These are phyloP conservation scores for Colletotrichum spinosum DNA, from an alignment of 2,329 filamentous ascomycete species.

Conservation along the genomic window DNA sequence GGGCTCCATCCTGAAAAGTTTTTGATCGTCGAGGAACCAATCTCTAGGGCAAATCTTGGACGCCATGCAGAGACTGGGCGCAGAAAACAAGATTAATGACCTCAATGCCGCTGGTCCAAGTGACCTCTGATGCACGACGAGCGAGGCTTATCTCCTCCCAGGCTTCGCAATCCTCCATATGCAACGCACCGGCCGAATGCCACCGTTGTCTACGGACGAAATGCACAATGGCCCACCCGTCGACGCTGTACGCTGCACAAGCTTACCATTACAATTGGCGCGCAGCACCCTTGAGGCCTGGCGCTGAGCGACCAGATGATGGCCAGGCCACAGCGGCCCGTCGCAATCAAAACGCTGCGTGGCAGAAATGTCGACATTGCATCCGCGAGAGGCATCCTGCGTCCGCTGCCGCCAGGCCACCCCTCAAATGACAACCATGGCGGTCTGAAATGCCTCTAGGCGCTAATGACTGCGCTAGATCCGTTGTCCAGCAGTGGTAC, in stretches of 20 bases:
- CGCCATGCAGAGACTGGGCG: no score
- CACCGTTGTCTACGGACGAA: conserved; percentile 33
- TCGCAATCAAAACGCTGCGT: background rate
- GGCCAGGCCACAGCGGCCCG: conserved; percentile 4
- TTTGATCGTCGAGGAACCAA: no score
- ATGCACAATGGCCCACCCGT: conserved; percentile 33
- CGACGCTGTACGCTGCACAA: conserved; percentile 28
- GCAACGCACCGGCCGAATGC: conserved; percentile 17
- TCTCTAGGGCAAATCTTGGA: no score
- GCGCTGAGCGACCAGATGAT: background rate
- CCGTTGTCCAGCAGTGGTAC: conserved; percentile 32
- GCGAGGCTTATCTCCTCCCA: no score
- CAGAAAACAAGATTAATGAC: no score
- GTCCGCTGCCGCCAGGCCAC: conserved; percentile 23
- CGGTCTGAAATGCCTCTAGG: conserved; percentile 19
- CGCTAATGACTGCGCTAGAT: conserved; percentile 21
- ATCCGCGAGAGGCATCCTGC: conserved; percentile 26
- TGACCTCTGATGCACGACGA: no score
- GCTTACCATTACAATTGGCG: conserved; percentile 16
- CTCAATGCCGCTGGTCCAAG: no score
- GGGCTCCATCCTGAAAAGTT: no score
- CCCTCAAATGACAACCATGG: conserved; percentile 2
- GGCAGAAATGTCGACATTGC: conserved; percentile 18
- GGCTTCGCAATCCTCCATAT: background rate
- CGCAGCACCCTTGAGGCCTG: background rate